Percentiles rank a stretch among this genome's conserved stretches.
phyloP scores from a whole-genome alignment of 2,329 filamentous ascomycete species.

The Pseudopithomyces maydicus region DNA sequence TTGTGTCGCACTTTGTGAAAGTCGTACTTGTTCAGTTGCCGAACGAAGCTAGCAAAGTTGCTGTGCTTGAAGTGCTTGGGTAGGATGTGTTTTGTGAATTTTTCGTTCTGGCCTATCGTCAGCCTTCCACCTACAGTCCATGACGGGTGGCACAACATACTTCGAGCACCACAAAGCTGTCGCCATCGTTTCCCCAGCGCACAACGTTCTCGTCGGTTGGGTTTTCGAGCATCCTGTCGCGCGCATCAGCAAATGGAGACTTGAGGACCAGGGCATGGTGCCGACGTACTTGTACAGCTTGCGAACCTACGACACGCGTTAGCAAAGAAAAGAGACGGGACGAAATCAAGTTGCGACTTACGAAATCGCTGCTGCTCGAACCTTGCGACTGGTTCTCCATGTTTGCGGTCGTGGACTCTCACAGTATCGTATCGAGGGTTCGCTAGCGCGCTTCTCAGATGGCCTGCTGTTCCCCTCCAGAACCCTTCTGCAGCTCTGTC shows the following conservation, averaged over 20 bases:
- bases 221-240: slow-evolving; percentile 87
- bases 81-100: slow-evolving; percentile 95
- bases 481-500: slow-evolving; percentile 10
- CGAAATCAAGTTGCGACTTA: slow-evolving; percentile 57
- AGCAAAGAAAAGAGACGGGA: slow-evolving; percentile 11
- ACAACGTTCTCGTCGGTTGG: slow-evolving; percentile 91
- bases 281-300: slow-evolving; percentile 86
- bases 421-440: not conserved
- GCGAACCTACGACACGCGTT: slow-evolving; percentile 70
- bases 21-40: slow-evolving; percentile 95
- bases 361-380: slow-evolving; percentile 83
- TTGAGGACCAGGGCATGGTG: not conserved
- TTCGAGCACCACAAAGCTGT: slow-evolving; percentile 97
- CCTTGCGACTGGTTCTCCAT: slow-evolving; percentile 42
- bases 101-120: slow-evolving; percentile 74
- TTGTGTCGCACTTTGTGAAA: slow-evolving; percentile 97
- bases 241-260: slow-evolving; percentile 34
- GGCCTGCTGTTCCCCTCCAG: slow-evolving; percentile 5
- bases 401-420: slow-evolving; percentile 9
- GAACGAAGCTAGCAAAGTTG: slow-evolving; percentile 96
- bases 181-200: slow-evolving; percentile 91
- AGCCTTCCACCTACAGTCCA: slow-evolving; percentile 11
- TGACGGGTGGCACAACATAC: slow-evolving; percentile 55
- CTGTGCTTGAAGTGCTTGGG: slow-evolving; percentile 99
- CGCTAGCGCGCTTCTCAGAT: slow-evolving; percentile 1